phyloP scores from a whole-genome alignment of 2,329 filamentous ascomycete species.

The Coniochaeta pulveracea region DNA sequence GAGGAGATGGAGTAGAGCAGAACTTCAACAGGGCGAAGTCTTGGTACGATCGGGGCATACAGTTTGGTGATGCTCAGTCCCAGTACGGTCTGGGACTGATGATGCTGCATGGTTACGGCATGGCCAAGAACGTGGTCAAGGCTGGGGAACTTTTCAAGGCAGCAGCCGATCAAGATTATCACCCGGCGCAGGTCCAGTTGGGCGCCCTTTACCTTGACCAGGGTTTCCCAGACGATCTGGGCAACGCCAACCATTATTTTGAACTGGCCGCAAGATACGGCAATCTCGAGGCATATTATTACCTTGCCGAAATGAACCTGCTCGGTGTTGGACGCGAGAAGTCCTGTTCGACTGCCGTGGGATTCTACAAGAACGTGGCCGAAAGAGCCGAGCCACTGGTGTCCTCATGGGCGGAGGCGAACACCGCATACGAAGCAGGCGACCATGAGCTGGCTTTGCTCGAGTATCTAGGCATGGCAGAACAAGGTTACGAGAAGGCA shows the following conservation, averaged over 20 bases:
- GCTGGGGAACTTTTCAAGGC: conserved; percentile 68
- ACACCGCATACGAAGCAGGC: conserved; percentile 67
- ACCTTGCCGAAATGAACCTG: conserved; percentile 77
- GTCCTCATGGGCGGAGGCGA: conserved; percentile 73
- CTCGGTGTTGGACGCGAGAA: conserved; percentile 71
- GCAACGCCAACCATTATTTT: conserved; percentile 73
- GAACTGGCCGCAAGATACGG: conserved; percentile 74
- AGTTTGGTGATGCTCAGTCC: conserved; percentile 68
- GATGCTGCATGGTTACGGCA: conserved; percentile 67
- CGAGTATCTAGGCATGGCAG: conserved; percentile 75
- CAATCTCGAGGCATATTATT: conserved; percentile 84
- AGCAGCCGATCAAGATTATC: conserved; percentile 72
- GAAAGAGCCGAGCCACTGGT: conserved; percentile 63
- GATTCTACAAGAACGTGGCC: conserved; percentile 73
- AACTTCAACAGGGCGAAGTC: conserved; percentile 64
- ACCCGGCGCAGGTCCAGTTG: conserved; percentile 70
- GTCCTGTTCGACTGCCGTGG: conserved; percentile 64
- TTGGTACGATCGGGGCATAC: conserved; percentile 75
- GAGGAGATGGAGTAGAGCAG: conserved; percentile 74
- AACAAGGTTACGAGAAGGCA: conserved; percentile 82
- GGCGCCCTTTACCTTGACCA: conserved; percentile 81
- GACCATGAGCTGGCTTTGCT: conserved; percentile 73
- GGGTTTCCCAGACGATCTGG: conserved; percentile 57
- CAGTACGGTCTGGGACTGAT: conserved; percentile 79
- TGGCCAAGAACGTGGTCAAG: conserved; percentile 52